Evolutionary conservation across 177 flowering plant genomes (phyloP).

Genomic region (Vitis hybrid): DNA sequence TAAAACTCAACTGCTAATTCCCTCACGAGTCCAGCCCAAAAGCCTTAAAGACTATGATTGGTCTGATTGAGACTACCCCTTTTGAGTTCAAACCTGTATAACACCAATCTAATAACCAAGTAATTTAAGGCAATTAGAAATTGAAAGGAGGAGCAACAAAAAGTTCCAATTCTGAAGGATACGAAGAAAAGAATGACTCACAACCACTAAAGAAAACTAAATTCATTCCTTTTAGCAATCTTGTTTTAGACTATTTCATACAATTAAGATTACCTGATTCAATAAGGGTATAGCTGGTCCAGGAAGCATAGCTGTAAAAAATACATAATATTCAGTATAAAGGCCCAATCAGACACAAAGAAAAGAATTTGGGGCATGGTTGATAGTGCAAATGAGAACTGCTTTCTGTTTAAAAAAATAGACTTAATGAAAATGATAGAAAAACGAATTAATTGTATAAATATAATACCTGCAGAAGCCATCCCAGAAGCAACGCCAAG

Average conservation of each 20-base stretch:
- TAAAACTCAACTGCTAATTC: too few species aligned
- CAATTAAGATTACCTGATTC: slow-evolving; percentile 62
- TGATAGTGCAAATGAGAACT: background rate
- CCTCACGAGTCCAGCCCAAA: too few species aligned
- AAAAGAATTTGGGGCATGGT: too few species aligned
- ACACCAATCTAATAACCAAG: too few species aligned
- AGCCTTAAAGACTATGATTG: too few species aligned
- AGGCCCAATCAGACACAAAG: background rate
- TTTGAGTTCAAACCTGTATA: too few species aligned
- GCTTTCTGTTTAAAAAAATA: background rate
- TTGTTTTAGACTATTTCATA: background rate
- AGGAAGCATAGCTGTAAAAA: slow-evolving; percentile 84
- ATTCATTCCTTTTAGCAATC: background rate
- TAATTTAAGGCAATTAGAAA: background rate
- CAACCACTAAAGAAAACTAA: background rate
- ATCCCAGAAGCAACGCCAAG: slow-evolving; percentile 83
- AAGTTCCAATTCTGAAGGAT: background rate
- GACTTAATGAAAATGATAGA: background rate
- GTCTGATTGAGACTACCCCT: too few species aligned
- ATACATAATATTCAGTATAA: slow-evolving; percentile 10
- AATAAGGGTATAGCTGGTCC: slow-evolving; percentile 90
- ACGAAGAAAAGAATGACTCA: background rate
- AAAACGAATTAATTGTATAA: background rate
- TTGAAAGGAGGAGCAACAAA: background rate
- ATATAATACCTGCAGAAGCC: slow-evolving; percentile 74